These are phyloP conservation scores for Sphaerostilbella broomeana DNA, from an alignment of 2,329 filamentous ascomycete genomes.

Conservation along the genomic window DNA sequence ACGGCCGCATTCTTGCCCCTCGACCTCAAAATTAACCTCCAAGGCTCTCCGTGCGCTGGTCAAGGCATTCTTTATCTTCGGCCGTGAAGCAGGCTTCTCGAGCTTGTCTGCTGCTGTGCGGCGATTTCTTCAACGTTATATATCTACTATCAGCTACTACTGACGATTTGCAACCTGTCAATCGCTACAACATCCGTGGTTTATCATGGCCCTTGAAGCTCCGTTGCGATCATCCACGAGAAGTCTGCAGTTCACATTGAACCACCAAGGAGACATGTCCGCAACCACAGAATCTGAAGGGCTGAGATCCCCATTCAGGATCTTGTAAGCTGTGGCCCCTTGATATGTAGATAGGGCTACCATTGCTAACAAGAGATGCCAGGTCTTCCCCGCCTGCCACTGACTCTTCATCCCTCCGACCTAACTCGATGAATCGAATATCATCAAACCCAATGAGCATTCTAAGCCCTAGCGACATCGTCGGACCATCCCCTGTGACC, in stretches of 20 bases:
- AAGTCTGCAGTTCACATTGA: conserved; percentile 32
- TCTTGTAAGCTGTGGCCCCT: conserved; percentile 39
- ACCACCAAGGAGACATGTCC: conserved; percentile 47
- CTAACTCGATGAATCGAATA: conserved; percentile 42
- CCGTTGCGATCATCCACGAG: conserved; percentile 57
- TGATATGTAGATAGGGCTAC: not conserved
- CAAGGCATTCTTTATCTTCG: conserved; percentile 21
- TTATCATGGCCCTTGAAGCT: conserved; percentile 37
- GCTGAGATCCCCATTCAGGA: conserved; percentile 42
- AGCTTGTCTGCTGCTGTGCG: conserved; percentile 3
- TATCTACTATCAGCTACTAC: too few relatives aligned
- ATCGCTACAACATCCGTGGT: conserved; percentile 3
- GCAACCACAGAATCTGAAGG: conserved; percentile 46
- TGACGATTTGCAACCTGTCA: too few relatives aligned
- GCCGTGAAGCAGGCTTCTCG: conserved; percentile 14
- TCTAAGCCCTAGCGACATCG: conserved; percentile 59
- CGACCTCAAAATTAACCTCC: conserved; percentile 5
- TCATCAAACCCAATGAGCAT: conserved; percentile 48
- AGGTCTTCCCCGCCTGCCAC: conserved; percentile 31
- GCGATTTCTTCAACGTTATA: not conserved
- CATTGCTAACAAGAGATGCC: conserved; percentile 3
- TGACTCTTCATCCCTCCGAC: conserved; percentile 45
- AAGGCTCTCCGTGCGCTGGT: conserved; percentile 13
- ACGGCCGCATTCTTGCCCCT: conserved; percentile 4
- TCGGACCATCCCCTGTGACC: conserved; percentile 77